A percentile compares a stretch with the other conserved stretches of the same genome.
Evolutionary conservation across 805 yeast species (phyloP).

Genomic region (Debaryomyces tyrocola): DNA sequence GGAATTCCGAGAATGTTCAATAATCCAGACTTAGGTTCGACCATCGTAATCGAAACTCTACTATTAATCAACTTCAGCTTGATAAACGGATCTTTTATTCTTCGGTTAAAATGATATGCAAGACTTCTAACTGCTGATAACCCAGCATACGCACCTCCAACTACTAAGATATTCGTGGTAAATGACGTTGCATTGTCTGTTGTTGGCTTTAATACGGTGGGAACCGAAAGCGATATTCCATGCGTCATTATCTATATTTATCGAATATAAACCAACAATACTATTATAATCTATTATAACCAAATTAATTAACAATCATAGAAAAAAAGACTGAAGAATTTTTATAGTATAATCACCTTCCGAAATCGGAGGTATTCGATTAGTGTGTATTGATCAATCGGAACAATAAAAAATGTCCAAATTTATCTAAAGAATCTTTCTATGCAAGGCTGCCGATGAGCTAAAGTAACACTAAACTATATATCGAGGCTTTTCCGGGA

Average conservation of each 20-base stretch:
- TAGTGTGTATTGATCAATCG: no score
- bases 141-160: conserved; percentile 47
- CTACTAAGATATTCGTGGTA: conserved; percentile 35
- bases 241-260: background rate
- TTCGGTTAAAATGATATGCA: conserved; percentile 21
- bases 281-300: no score
- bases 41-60: conserved; percentile 29
- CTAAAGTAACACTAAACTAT: no score
- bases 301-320: no score
- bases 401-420: no score
- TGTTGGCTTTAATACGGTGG: background rate
- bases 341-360: no score
- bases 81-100: background rate
- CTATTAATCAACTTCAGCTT: background rate
- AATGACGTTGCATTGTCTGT: conserved; percentile 12
- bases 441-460: no score
- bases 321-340: no score
- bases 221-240: background rate
- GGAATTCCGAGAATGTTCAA: conserved; percentile 42
- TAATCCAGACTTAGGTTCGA: conserved; percentile 42
- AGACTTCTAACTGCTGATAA: conserved; percentile 33
- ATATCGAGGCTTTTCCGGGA: no score
- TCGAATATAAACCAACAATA: no score
- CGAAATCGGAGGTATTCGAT: no score
- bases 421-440: no score